These are phyloP conservation scores for Bipolaris oryzae DNA, from an alignment of 2,329 filamentous ascomycete species.

Conservation along the genomic window DNA sequence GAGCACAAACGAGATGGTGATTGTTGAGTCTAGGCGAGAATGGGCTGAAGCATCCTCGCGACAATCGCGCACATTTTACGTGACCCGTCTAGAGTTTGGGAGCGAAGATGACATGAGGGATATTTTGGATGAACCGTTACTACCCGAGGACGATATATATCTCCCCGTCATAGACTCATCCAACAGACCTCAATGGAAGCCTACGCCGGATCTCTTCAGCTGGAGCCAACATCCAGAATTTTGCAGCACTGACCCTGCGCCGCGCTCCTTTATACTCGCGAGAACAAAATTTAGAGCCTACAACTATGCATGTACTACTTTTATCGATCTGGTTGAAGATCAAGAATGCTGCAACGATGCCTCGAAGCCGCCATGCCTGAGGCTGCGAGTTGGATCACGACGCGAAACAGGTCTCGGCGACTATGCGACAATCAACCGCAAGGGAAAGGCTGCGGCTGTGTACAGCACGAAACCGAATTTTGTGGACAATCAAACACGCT, in stretches of 20 bases:
- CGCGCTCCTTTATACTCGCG: constrained; percentile 57
- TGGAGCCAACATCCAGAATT: constrained; percentile 56
- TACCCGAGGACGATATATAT: constrained; percentile 42
- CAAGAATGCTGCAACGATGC: constrained; percentile 45
- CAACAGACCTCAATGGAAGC: constrained; percentile 49
- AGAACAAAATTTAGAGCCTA: constrained; percentile 64
- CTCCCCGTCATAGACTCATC: constrained; percentile 31
- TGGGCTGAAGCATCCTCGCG: constrained; percentile 63
- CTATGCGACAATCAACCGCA: not conserved
- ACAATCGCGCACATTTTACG: constrained; percentile 71
- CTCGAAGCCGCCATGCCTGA: constrained; percentile 48
- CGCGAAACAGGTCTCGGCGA: constrained; percentile 39
- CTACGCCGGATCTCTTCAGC: constrained; percentile 47
- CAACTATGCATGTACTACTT: constrained; percentile 59
- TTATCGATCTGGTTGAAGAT: constrained; percentile 66
- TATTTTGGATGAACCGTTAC: constrained; percentile 7
- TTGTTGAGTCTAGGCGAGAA: constrained; percentile 73
- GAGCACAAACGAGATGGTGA: constrained; percentile 61
- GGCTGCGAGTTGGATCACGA: constrained; percentile 59
- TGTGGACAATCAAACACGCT: constrained; percentile 25
- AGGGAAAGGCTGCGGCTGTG: constrained; percentile 14
- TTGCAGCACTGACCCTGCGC: constrained; percentile 53
- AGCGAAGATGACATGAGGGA: constrained; percentile 4
- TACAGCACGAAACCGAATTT: constrained; percentile 1
- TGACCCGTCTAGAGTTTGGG: constrained; percentile 57